phyloP scores from a whole-genome alignment of 352 stramenopile genomes.

The Phytophthora melonis region DNA sequence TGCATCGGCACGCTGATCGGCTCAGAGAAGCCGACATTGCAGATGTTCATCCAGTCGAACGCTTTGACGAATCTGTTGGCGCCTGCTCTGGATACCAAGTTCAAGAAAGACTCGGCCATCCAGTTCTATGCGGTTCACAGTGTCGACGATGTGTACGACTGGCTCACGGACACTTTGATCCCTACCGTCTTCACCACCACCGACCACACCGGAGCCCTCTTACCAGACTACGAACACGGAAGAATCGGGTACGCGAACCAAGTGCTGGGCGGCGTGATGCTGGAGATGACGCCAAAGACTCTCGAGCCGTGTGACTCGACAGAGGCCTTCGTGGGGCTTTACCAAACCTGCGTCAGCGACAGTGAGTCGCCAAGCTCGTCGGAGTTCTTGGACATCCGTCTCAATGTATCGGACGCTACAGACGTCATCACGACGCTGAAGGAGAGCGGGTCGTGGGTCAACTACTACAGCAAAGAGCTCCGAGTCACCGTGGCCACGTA shows the following conservation, averaged over 20 bases:
- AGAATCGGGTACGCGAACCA: not conserved
- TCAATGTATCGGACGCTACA: not conserved
- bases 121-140: slow-evolving; percentile 49
- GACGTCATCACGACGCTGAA: not conserved
- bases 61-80: not conserved
- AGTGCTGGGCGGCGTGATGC: not conserved
- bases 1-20: no score
- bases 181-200: slow-evolving; percentile 48
- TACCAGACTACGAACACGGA: slow-evolving; percentile 23
- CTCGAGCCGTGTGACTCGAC: not conserved
- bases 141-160: slow-evolving; percentile 45
- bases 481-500: not conserved
- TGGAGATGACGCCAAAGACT: not conserved
- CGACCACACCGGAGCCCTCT: slow-evolving; percentile 44
- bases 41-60: not conserved
- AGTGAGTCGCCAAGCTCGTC: not conserved
- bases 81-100: no score
- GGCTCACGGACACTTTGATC: slow-evolving; percentile 47
- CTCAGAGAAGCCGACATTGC: no score
- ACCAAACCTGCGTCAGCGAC: not conserved
- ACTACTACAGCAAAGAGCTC: not conserved
- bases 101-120: not conserved
- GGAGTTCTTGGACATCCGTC: not conserved
- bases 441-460: not conserved
- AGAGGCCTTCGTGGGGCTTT: not conserved